These are phyloP conservation scores for Spongospora subterranea DNA, from an alignment of 208 protist genomes.

Conservation along the genomic window DNA sequence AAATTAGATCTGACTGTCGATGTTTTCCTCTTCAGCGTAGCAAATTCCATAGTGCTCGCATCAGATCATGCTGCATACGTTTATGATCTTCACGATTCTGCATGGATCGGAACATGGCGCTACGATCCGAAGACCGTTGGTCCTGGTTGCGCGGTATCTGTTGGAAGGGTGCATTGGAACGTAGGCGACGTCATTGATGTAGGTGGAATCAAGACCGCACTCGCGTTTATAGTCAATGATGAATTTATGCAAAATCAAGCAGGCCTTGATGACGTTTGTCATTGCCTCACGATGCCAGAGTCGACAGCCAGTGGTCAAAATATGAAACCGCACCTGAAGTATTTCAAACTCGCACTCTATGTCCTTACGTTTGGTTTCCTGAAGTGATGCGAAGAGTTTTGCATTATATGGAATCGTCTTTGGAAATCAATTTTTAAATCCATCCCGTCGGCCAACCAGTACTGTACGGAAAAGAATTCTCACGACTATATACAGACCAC, in stretches of 20 bases:
- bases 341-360: background rate
- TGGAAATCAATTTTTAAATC: background rate
- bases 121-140: no score
- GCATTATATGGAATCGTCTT: background rate
- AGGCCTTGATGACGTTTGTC: background rate
- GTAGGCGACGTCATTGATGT: background rate
- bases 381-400: background rate
- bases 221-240: background rate
- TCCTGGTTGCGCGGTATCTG: no score
- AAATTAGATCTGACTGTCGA: no score
- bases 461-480: background rate
- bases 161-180: background rate
- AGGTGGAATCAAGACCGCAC: background rate
- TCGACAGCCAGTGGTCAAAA: background rate
- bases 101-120: no score
- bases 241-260: background rate
- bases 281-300: background rate
- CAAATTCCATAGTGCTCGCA: no score
- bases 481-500: no score
- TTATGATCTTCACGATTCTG: no score
- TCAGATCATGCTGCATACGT: no score
- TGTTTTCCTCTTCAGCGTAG: no score
- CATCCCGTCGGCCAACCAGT: background rate
- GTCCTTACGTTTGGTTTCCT: background rate
- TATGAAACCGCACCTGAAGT: background rate